Base-by-base conservation (phyloP, 1,284 basidiomycete genomes). In the Apiotrichum domesticum region DNA sequence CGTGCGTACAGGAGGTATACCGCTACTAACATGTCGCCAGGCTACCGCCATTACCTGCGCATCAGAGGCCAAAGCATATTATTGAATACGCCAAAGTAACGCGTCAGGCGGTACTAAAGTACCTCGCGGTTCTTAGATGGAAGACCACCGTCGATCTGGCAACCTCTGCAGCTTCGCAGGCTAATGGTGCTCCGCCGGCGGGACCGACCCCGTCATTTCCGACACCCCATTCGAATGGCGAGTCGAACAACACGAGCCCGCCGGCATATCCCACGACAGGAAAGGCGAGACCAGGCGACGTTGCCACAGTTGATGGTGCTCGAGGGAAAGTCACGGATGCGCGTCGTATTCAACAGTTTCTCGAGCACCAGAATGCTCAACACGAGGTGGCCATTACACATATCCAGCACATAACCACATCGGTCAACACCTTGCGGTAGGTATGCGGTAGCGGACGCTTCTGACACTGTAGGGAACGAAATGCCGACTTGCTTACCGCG, bases 51-150 rank as follows among this genome's bases (percentile, higher is more conserved):
- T 47, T 66, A 3, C 45, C 54, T 7, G 35, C 66, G 8, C 47
- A 58, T n/a, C 65, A 72, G 41, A 66, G 67, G 48, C 70, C 72
- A 50, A 64, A 66, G 51, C 68, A 65, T 40, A 65, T 75, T 41
- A 72, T 73, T 39, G 66, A 71, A 33, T 73, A 69, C 47, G 72
- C 73, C 34, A 70, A 69, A 54, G 56, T 62, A 3, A 71, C 71
- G 3, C 66, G 73, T 6, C 73, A 75, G 59, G 64, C 70, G 1
- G 56, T 71, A 13, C 62, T 75, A 14, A 75, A 75, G 62, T 72
- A 73, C 46, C 66, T 75, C 9, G 73, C 73, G 3, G 61, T 75
- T 11, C 58, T 75, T 10, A 64, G 73, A 32, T 75, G 73, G 73
- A 75, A 75, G 56, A 62, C 64, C 14, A 61, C 66, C 9, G 73